Evolutionary conservation across 1,284 basidiomycete genomes (phyloP).

Genomic region (Sporisorium exsertum): DNA sequence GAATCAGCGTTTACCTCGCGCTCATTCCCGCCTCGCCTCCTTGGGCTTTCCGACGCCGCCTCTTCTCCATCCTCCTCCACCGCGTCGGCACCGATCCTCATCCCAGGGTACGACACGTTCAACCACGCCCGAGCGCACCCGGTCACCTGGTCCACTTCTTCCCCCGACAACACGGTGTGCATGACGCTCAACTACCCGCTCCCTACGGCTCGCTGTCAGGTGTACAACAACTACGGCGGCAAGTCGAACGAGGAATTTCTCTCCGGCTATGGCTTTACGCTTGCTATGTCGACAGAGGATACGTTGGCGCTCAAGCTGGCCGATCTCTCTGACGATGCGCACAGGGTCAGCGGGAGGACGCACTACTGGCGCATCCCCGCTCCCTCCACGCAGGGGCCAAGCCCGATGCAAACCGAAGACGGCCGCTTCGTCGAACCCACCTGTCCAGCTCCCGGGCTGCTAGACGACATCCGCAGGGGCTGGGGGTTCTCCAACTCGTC

Average conservation of each 20-base stretch:
- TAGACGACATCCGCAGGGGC: not conserved
- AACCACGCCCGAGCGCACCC: conserved; percentile 57
- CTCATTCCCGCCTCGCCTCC: conserved; percentile 58
- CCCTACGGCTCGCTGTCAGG: conserved; percentile 19
- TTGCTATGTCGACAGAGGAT: conserved; percentile 47
- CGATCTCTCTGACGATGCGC: not conserved
- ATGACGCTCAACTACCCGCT: conserved; percentile 26
- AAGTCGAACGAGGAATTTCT: conserved; percentile 67
- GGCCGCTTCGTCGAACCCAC: not conserved
- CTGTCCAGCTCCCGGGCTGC: not conserved
- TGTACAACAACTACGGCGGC: conserved; percentile 67
- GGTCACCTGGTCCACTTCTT: conserved; percentile 53
- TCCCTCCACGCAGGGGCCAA: not conserved
- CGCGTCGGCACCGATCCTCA: conserved; percentile 50
- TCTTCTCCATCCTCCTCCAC: not conserved
- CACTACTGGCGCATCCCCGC: conserved; percentile 31
- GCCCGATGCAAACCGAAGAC: too few relatives aligned
- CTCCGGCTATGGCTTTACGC: conserved; percentile 58
- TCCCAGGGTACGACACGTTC: conserved; percentile 62
- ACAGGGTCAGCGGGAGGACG: not conserved
- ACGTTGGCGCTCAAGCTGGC: conserved; percentile 50
- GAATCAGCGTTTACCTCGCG: conserved; percentile 52
- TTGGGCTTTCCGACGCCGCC: conserved; percentile 1
- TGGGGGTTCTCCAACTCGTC: not conserved
- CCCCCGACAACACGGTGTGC: not conserved